Base-by-base conservation (phyloP, 495 filamentous ascomycete species). In the Xylaria nigripes region DNA sequence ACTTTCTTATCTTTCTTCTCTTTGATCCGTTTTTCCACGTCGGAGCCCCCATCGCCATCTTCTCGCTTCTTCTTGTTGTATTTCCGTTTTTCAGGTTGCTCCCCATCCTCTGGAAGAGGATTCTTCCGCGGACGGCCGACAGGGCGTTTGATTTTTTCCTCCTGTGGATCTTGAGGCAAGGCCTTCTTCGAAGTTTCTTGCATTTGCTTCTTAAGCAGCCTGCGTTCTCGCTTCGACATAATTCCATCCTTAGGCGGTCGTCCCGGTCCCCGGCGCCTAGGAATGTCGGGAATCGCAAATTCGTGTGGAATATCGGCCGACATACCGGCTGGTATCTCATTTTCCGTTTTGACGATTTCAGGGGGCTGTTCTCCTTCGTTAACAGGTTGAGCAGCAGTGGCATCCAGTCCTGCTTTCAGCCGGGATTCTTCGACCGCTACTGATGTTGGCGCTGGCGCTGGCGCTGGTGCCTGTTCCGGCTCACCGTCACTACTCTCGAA, bases 191-290 rank as follows among this genome's bases (percentile, higher is more conserved):
- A 72, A 18, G 68, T 63, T 54, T 77, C 72, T 58, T 72, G 68
- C 36, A 71, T 79, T 55, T 84, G 80, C 61, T 84, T 85, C 60
- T 84, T 82, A 51, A 84, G 73, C 55, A 84, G 69, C 54, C 79
- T 77, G 56, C 85, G 75, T 67, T 89, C 87, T 34, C 89, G 80
- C 72, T 95, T 95, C 7, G 90, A 95, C 81, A 94, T 90, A 64
- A 93, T 82, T 6, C 90, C 90, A 67, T 95, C 86, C 75, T 95
- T 95, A 8, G 90, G 90, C 42, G 90, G 90, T 49, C 90, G 74
- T 29, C 90, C 90, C 42, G 90, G 90, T 10, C 90, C 90, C 49
- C 87, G 84, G 50, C 89, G 86, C 63, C 83, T 88, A 3, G 76
- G 74, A 5, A 80, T 77, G n/a, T 71, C 60, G 5, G 70, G 58